Evolutionary conservation across 345 rosid genomes (phyloP), one percentile per base, ranked within the genome.

Genomic region (Camelina hispida): DNA sequence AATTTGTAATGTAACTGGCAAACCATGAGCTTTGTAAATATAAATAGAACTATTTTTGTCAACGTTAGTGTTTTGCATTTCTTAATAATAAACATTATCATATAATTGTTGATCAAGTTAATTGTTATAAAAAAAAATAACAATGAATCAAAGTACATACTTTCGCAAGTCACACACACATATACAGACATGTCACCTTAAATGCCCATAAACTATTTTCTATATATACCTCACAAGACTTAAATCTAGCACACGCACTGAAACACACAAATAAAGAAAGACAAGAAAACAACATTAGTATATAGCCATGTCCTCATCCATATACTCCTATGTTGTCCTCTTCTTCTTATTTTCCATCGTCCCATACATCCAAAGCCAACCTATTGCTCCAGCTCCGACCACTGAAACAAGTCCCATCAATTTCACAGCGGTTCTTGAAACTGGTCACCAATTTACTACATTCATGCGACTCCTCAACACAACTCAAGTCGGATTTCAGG

Each of bases 361-460:
- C 65, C 56, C 30, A 28, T 13, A 30, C 43, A 46, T 44, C 34
- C 65, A 32, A 43, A 69, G 66, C 65, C 69, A 59, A 37, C 25
- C 61, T 50, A 60, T 16, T 13, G 90, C 93, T 42, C 87, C 87
- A 0, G 87, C 93, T 18, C 90, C 91, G 0, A 65, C 78, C 25
- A 69, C 5, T 46, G 79, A 88, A 0, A 4, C 91, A 3, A 88
- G 84, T 40, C 89, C 88, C 3, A 18, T 84, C 40, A 92, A 90
- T 78, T 46, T 90, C 74, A 92, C 94, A 2, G 90, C 82, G 4
- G 76, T 92, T 82, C 93, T 92, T 11, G 87, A 68, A 66, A 82
- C 83, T 43, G 55, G 28, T 28, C 91, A 88, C 44, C 89, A 88
- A 72, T 90, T 57, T 87, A 75, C 81, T 17, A 77, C 79, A 58